Evolutionary conservation across 371 early-diverging fungal genomes (phyloP), one percentile per base, ranked within the genome.

Genomic region (Lichtheimia hyalospora): DNA sequence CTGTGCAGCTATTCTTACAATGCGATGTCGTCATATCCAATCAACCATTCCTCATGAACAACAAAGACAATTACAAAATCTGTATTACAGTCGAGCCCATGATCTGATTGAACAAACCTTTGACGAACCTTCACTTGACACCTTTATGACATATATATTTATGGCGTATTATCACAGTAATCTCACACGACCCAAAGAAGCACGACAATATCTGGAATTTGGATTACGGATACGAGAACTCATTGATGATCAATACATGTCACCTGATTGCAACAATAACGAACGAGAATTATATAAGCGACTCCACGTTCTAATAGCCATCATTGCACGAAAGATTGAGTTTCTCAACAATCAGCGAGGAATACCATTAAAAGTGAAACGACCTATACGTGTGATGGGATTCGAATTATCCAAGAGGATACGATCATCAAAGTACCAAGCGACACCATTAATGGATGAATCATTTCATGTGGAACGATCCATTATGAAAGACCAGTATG

Each of bases 271-370:
- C 18, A 14, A 46, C n/a, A 21, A n/a, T 10, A 21, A 21, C 16
- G 73, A 78, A 48, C 64, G 63, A 10, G 75, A 75, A 28, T 69
- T 64, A 24, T 75, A 75, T 18, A 71, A 71, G 21, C 63, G 79
- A 18, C 49, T 68, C 15, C 69, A 73, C 39, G 54, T 53, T 49
- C 60, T 60, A 2, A 28, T 76, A 24, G 63, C 44, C 16, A 50
- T 59, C 8, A 27, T 64, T 18, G 23, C 48, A 1, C 49, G 43
- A 0, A 59, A 61, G 13, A 61, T 75, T 6, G 66, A 75, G 10
- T 73, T 66, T 49, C 24, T 60, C 18, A 63, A 71, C 46, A 73
- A 66, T 18, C 56, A 58, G 53, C 58, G 77, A 6, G 77, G 77
- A 16, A 41, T 75, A 5, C 69, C 70, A 44, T 57, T 63, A 4